Evolutionary conservation across 2,329 filamentous ascomycete species (phyloP).

Genomic region (Macrophomina phaseolina): DNA sequence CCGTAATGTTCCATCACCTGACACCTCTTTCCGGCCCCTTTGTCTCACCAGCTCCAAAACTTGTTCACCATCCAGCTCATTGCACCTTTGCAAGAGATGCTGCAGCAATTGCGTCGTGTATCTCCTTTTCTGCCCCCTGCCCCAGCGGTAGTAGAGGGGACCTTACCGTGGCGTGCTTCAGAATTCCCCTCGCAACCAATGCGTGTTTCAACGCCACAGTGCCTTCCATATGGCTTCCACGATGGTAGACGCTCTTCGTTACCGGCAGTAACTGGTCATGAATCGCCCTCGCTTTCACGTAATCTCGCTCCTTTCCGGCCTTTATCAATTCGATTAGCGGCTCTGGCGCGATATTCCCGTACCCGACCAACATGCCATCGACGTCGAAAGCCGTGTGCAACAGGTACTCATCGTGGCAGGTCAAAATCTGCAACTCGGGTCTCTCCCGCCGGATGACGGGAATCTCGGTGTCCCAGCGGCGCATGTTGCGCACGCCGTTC

Average conservation of each 20-base stretch:
- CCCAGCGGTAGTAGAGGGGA: conserved; percentile 54
- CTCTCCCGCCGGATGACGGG: conserved; percentile 57
- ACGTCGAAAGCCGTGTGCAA: conserved; percentile 60
- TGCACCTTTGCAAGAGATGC: conserved; percentile 32
- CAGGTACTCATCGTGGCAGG: conserved; percentile 61
- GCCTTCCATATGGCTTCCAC: conserved; percentile 62
- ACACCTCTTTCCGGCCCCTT: too few species aligned
- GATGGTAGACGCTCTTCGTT: conserved; percentile 61
- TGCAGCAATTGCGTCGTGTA: conserved; percentile 48
- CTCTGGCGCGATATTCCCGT: conserved; percentile 60
- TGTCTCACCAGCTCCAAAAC: too few species aligned
- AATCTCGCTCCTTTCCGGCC: conserved; percentile 58
- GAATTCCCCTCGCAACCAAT: conserved; percentile 57
- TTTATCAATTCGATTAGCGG: conserved; percentile 57
- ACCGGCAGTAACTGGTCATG: conserved; percentile 59
- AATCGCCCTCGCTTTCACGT: conserved; percentile 54
- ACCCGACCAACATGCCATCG: conserved; percentile 61
- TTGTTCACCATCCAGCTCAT: too few species aligned
- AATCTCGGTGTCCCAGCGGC: conserved; percentile 63
- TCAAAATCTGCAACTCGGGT: conserved; percentile 57
- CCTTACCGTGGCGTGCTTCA: conserved; percentile 58
- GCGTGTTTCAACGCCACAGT: conserved; percentile 59
- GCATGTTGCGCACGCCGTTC: conserved; percentile 63
- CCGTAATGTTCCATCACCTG: too few species aligned
- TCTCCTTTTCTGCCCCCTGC: conserved; percentile 52